Evolutionary conservation across 2,329 filamentous ascomycete species (phyloP).

Genomic region (Fusarium camptoceras): DNA sequence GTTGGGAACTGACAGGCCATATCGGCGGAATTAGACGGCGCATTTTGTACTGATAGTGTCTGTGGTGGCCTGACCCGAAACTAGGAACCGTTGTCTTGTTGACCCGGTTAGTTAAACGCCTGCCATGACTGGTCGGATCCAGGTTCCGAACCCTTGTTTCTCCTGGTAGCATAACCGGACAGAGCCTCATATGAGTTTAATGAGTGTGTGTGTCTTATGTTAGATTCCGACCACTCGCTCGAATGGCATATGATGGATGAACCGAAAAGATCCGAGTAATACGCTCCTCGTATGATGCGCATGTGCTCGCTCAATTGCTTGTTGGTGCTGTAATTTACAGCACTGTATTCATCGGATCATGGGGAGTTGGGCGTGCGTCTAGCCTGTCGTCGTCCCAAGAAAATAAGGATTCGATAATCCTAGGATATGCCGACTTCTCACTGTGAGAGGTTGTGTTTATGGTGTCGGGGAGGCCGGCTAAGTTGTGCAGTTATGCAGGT

Average conservation of each 20-base stretch:
- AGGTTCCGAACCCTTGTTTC: constrained; percentile 20
- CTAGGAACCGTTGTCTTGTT: constrained; percentile 8
- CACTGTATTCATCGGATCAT: background rate
- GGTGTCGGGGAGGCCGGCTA: constrained; percentile 22
- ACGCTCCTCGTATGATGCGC: constrained; percentile 35
- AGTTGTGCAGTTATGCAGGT: background rate
- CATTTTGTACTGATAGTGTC: background rate
- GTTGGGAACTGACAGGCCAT: constrained; percentile 34
- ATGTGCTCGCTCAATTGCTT: background rate
- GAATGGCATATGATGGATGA: background rate
- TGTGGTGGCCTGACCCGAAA: constrained; percentile 28
- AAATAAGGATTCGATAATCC: background rate
- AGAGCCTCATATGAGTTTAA: constrained; percentile 31
- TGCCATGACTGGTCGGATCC: constrained; percentile 10
- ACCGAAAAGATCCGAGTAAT: constrained; percentile 24
- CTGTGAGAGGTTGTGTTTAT: constrained; percentile 11
- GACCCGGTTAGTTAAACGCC: constrained; percentile 13
- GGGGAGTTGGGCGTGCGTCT: constrained; percentile 10
- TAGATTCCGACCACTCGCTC: constrained; percentile 9
- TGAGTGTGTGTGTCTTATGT: background rate
- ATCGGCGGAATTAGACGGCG: constrained; percentile 28
- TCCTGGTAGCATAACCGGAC: constrained; percentile 7
- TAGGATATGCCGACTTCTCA: constrained; percentile 19
- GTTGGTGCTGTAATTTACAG: background rate
- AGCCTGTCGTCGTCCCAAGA: background rate